Conservation (phyloP, 2,329 filamentous ascomycete genomes). For the Cladosporium sp. region DNA sequence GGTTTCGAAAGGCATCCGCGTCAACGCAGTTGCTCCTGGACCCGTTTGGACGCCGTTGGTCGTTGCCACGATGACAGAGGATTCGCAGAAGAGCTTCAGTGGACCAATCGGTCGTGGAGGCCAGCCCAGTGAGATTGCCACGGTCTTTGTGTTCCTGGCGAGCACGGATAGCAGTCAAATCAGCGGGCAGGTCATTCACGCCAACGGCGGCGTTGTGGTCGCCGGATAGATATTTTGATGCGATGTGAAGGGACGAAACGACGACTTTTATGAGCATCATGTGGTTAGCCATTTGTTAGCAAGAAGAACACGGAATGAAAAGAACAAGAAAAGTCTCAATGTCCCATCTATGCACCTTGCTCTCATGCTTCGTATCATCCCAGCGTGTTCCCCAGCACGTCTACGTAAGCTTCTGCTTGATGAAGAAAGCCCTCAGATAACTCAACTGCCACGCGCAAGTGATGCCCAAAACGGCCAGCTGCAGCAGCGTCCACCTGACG, state of each 20-base stretch:
- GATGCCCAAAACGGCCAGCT: slow-evolving; percentile 74
- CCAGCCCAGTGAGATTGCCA: slow-evolving; percentile 77
- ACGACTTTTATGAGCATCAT: neutral
- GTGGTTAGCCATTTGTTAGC: neutral
- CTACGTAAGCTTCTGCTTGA: slow-evolving; percentile 98
- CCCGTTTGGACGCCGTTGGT: slow-evolving; percentile 76
- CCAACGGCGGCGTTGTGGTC: slow-evolving; percentile 56
- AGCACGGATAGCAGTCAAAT: slow-evolving; percentile 68
- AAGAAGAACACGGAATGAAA: neutral
- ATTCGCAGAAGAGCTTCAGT: slow-evolving; percentile 67
- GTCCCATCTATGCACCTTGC: neutral
- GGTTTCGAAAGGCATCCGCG: slow-evolving; percentile 64
- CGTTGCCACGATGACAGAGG: slow-evolving; percentile 64
- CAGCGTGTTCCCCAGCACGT: neutral
- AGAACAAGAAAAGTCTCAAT: neutral
- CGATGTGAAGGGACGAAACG: no score
- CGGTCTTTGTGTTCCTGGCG: slow-evolving; percentile 76
- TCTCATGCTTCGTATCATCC: neutral
- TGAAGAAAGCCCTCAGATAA: slow-evolving; percentile 94
- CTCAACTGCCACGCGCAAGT: slow-evolving; percentile 97
- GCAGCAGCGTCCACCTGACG: slow-evolving; percentile 88
- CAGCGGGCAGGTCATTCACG: slow-evolving; percentile 66
- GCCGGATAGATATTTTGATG: slow-evolving; percentile 32
- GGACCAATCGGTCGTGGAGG: slow-evolving; percentile 71
- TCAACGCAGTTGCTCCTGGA: slow-evolving; percentile 72